Evolutionary conservation across 2,329 filamentous ascomycete species (phyloP), one percentile per base, ranked within the genome.

Genomic region (Grosmannia serpens): DNA sequence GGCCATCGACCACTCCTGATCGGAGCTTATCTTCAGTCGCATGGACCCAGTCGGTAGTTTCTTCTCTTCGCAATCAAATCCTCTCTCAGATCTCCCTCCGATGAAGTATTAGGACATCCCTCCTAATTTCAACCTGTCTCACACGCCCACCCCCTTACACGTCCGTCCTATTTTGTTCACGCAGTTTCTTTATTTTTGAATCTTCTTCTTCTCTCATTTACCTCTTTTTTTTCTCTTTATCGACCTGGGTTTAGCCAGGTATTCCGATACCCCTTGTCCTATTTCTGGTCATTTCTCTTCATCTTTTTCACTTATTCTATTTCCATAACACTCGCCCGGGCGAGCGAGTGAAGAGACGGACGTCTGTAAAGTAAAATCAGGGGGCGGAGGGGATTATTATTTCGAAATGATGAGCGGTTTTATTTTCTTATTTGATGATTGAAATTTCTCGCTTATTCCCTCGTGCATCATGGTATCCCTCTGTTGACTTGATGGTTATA

Each of bases 181-280:
- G 38, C 29, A 44, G 4, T 31, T 52, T 31, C 2, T 20, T 20
- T 11, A 27, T 46, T 35, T 35, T 57, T 47, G 17, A 24, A 3
- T 46, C 22, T 24, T 33, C 53, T 46, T 46, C 20, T 49, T 50
- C 24, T 41, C 20, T 56, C 29, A 47, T 26, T 27, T 20, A 31
- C 29, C 7, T 31, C 33, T 41, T n/a, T 29, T 38, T 41, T 44
- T 38, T 52, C 29, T 35, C 49, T 57, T 17, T 46, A 31, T 44
- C 33, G 33, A 38, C 35, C 26, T 53, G 47, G 29, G 9, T 41
- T 22, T 41, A 50, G 31, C 35, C 55, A 49, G 52, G 41, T 54
- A 51, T 60, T 58, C 57, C 59, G 59, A 61, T 61, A 61, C 59
- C 59, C 59, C 44, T 27, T 59, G n/a, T 35, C 24, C 15, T 15